Conservation (phyloP, 2,329 filamentous ascomycete genomes). For the Clarireedia sp. region DNA sequence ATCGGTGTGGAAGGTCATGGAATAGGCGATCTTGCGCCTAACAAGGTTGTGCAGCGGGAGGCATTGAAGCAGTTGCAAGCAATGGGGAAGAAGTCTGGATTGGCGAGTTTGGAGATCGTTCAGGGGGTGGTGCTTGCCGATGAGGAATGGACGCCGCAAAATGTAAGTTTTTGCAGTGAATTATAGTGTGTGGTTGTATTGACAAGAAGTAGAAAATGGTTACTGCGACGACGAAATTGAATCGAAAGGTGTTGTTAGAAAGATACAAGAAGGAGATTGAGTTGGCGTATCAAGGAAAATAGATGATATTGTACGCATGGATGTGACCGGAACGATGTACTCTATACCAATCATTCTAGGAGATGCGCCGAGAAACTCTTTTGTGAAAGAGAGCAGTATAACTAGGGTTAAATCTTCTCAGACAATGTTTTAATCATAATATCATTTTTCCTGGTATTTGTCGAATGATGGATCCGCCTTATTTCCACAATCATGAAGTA, state of each 20-base stretch:
- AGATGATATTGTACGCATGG: not conserved
- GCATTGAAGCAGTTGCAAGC: slow-evolving; percentile 4
- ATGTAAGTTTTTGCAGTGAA: slow-evolving; percentile 26
- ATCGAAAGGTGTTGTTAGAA: slow-evolving; percentile 4
- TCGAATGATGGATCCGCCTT: too few species aligned
- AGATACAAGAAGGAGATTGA: slow-evolving; percentile 3
- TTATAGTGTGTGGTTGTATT: not conserved
- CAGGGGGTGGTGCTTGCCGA: slow-evolving; percentile 27
- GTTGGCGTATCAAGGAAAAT: not conserved
- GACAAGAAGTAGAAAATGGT: not conserved
- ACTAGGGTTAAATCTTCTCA: too few species aligned
- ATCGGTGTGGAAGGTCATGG: not conserved
- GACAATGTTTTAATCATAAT: too few species aligned
- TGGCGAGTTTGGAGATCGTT: slow-evolving; percentile 5
- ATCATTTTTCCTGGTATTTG: too few species aligned
- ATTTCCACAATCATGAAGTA: too few species aligned
- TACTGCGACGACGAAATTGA: slow-evolving; percentile 5
- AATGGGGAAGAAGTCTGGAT: not conserved
- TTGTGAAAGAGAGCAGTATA: too few species aligned
- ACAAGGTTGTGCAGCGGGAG: not conserved
- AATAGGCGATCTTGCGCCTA: not conserved
- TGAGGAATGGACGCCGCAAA: slow-evolving; percentile 15
- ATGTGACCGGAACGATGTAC: too few species aligned
- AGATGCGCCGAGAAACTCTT: too few species aligned
- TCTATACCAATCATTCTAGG: too few species aligned